Conservation (phyloP, 257 asterid genomes). For the Solanum habrochaites region DNA sequence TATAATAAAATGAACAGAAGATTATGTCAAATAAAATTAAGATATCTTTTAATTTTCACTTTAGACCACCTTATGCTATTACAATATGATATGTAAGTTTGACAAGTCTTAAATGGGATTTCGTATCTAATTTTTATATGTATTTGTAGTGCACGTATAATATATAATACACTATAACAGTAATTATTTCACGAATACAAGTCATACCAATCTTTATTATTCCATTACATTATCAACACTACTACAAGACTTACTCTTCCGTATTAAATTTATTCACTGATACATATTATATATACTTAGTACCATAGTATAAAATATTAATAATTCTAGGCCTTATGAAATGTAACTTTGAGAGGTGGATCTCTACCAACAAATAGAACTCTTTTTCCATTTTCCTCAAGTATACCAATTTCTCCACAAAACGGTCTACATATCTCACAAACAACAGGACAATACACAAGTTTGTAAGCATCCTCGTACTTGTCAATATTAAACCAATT, state of each 20-base stretch:
- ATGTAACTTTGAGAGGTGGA: neutral
- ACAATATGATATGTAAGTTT: neutral
- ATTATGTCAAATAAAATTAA: neutral
- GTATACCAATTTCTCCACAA: neutral
- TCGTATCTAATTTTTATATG: neutral
- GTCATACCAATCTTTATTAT: neutral
- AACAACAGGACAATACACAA: slow-evolving; percentile 10
- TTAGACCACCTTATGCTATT: neutral
- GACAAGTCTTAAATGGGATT: neutral
- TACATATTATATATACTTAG: neutral
- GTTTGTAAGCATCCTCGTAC: neutral
- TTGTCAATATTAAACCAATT: neutral
- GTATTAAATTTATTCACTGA: neutral
- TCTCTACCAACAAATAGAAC: neutral
- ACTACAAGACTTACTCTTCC: neutral
- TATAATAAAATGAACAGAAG: neutral
- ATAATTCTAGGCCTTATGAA: neutral
- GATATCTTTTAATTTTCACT: neutral
- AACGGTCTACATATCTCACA: neutral
- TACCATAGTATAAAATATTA: neutral
- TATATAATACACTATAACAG: neutral
- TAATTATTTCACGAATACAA: neutral
- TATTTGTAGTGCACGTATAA: neutral
- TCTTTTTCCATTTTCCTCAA: neutral
- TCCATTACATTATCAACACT: neutral